Percentiles rank a stretch among this genome's conserved stretches.
phyloP scores from a whole-genome alignment of 2,329 filamentous ascomycete genomes.

The Claviceps humidiphila region DNA sequence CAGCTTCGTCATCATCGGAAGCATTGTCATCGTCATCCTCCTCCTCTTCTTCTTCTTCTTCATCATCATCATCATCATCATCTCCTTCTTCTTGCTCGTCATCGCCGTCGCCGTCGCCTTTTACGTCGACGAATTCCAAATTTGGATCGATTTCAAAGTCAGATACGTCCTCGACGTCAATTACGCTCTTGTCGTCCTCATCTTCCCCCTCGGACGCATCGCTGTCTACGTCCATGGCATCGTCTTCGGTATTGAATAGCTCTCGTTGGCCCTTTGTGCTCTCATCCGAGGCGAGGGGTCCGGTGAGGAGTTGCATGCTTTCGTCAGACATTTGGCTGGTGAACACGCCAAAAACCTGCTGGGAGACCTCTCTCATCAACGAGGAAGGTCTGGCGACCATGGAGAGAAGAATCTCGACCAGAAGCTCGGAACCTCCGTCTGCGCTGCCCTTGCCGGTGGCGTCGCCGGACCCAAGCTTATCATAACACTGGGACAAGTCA shows the following conservation, averaged over 20 bases:
- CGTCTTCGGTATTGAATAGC: slow-evolving; percentile 61
- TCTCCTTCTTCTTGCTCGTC: neutral
- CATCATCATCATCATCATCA: slow-evolving; percentile 19
- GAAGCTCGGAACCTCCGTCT: slow-evolving; percentile 49
- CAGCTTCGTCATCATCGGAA: slow-evolving; percentile 7
- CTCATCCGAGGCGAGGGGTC: slow-evolving; percentile 67
- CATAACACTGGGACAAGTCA: slow-evolving; percentile 66
- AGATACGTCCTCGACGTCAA: slow-evolving; percentile 6
- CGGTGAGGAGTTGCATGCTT: slow-evolving; percentile 51
- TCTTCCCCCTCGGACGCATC: slow-evolving; percentile 28
- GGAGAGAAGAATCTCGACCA: slow-evolving; percentile 82
- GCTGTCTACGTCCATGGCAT: slow-evolving; percentile 38
- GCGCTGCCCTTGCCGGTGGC: slow-evolving; percentile 38
- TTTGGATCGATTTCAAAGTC: slow-evolving; percentile 26
- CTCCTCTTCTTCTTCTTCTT: slow-evolving; percentile 6
- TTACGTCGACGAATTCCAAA: slow-evolving; percentile 34
- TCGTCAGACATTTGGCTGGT: slow-evolving; percentile 59
- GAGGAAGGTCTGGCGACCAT: slow-evolving; percentile 77
- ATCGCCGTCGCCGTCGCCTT: slow-evolving; percentile 27
- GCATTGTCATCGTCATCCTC: slow-evolving; percentile 22
- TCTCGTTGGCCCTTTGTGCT: slow-evolving; percentile 72
- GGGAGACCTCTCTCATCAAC: slow-evolving; percentile 72
- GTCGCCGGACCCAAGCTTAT: slow-evolving; percentile 42
- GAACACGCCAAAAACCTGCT: slow-evolving; percentile 79
- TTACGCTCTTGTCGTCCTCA: slow-evolving; percentile 15